Evolutionary conservation across 108 stramenopile species (phyloP).

Genomic region (Asterionellopsis glacialis): DNA sequence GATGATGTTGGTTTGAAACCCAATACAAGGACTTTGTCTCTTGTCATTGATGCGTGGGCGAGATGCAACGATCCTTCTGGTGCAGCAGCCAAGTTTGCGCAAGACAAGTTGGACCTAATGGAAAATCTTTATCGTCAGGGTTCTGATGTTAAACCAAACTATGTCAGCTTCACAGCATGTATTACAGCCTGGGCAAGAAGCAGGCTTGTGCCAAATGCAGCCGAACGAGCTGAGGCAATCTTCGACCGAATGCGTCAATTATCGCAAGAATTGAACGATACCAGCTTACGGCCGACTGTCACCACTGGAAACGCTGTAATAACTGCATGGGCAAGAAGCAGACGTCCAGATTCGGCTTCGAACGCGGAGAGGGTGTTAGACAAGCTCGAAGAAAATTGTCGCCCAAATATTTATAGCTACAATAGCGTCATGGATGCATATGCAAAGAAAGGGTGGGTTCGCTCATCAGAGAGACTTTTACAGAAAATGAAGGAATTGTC

Average conservation of each 20-base stretch:
- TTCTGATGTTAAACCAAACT: slow-evolving; percentile 31
- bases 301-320: slow-evolving; percentile 20
- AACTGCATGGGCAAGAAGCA: slow-evolving; percentile 18
- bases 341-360: slow-evolving; percentile 7
- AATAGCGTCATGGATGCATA: slow-evolving; percentile 40
- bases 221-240: slow-evolving; percentile 36
- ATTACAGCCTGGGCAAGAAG: slow-evolving; percentile 43
- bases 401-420: slow-evolving; percentile 20
- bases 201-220: slow-evolving; percentile 12
- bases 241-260: slow-evolving; percentile 24
- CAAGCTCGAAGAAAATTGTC: slow-evolving; percentile 20
- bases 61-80: slow-evolving; percentile 13
- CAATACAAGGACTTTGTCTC: slow-evolving; percentile 36
- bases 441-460: slow-evolving; percentile 34
- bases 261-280: slow-evolving; percentile 13
- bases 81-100: slow-evolving; percentile 30
- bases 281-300: slow-evolving; percentile 11
- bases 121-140: slow-evolving; percentile 26
- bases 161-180: slow-evolving; percentile 38
- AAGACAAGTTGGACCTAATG: slow-evolving; percentile 38
- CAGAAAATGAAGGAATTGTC: slow-evolving; percentile 1
- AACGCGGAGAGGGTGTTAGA: slow-evolving; percentile 9
- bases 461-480: background rate
- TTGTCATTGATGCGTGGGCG: slow-evolving; percentile 57
- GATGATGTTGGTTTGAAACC: slow-evolving; percentile 22